Percentiles rank a stretch among this genome's conserved stretches.
Evolutionary conservation across 176 grass and related monocot genomes (phyloP).

Genomic region (Ampelocalamus luodianensis): DNA sequence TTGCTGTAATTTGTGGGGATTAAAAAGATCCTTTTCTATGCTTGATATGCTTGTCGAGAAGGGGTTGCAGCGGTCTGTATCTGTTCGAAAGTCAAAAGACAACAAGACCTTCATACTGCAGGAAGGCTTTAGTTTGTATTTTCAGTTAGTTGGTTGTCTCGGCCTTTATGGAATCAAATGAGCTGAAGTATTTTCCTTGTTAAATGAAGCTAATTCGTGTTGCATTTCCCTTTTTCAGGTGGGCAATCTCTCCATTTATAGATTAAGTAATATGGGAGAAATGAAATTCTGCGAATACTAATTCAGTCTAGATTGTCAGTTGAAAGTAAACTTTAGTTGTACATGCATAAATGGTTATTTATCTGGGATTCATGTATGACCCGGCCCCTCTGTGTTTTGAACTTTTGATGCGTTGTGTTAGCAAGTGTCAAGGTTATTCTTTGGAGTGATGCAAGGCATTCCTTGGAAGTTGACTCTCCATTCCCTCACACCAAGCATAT

Average conservation of each 20-base stretch:
- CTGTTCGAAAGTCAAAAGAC: not conserved
- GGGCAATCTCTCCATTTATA: constrained; percentile 35
- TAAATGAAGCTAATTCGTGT: constrained; percentile 4
- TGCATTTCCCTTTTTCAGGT: constrained; percentile 22
- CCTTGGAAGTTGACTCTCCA: not conserved
- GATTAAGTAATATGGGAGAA: not conserved
- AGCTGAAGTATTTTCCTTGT: not conserved
- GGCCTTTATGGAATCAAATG: not conserved
- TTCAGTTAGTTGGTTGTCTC: not conserved
- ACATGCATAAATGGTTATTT: not conserved
- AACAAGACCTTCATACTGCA: not conserved
- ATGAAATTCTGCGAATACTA: not conserved
- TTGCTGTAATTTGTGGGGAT: not conserved
- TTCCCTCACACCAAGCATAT: not conserved
- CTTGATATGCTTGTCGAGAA: not conserved
- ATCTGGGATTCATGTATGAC: not conserved
- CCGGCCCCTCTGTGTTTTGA: not conserved
- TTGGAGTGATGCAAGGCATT: not conserved
- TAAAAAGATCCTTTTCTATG: too few species aligned
- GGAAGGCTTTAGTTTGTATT: not conserved
- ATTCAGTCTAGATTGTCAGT: not conserved
- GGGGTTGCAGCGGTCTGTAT: not conserved
- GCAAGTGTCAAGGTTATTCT: not conserved
- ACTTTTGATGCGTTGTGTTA: not conserved
- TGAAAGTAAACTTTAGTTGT: not conserved